Percentiles rank a stretch among this genome's conserved stretches.
Evolutionary conservation across 2,329 filamentous ascomycete species (phyloP).

Genomic region (Hymenoscyphus repandus): DNA sequence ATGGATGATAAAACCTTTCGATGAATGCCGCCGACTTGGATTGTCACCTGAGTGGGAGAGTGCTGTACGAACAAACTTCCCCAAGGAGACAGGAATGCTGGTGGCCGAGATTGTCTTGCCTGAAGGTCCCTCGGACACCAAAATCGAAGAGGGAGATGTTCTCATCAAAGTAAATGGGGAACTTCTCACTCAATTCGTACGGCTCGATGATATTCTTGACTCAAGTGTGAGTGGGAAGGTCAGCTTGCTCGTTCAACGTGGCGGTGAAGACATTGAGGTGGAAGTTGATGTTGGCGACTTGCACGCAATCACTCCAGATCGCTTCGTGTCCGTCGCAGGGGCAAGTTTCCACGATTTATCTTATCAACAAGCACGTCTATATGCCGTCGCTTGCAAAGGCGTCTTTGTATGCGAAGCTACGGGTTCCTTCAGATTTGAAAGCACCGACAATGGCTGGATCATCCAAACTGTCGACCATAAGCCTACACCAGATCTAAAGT

Average conservation of each 20-base stretch:
- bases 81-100: slow-evolving; percentile 92
- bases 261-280: slow-evolving; percentile 80
- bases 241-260: slow-evolving; percentile 77
- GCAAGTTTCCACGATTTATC: slow-evolving; percentile 94
- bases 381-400: slow-evolving; percentile 85
- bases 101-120: slow-evolving; percentile 94
- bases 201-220: slow-evolving; percentile 86
- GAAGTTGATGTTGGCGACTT: slow-evolving; percentile 83
- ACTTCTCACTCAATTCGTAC: slow-evolving; percentile 87
- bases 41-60: slow-evolving; percentile 83
- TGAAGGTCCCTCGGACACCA: slow-evolving; percentile 77
- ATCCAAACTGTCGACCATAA: slow-evolving; percentile 90
- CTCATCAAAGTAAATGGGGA: slow-evolving; percentile 90
- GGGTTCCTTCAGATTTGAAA: slow-evolving; percentile 92
- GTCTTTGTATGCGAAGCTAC: slow-evolving; percentile 94
- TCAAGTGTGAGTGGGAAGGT: slow-evolving; percentile 77
- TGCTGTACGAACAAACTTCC: slow-evolving; percentile 74
- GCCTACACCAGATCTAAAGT: slow-evolving; percentile 78
- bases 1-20: slow-evolving; percentile 94
- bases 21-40: slow-evolving; percentile 88
- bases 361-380: slow-evolving; percentile 94
- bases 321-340: slow-evolving; percentile 90
- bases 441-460: slow-evolving; percentile 86
- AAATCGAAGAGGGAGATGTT: slow-evolving; percentile 91
- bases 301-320: slow-evolving; percentile 90